Evolutionary conservation across 2,329 filamentous ascomycete genomes (phyloP), one percentile per base, ranked within the genome.

Genomic region (Hawksworthiomyces lignivorus): DNA sequence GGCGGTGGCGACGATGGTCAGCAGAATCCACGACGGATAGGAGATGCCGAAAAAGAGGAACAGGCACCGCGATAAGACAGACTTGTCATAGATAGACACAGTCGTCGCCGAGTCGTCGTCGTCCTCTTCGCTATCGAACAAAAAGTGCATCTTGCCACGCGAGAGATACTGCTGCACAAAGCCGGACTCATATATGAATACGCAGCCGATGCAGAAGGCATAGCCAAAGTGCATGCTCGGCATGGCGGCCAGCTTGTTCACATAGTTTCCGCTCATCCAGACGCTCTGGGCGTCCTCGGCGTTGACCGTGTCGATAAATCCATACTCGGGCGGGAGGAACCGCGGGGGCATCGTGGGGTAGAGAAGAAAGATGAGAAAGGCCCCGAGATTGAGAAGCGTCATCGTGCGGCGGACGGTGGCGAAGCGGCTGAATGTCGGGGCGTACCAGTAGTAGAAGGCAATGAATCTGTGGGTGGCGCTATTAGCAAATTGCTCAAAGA

Each of bases 271-370:
- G 19, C 65, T 69, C 55, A 73, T 68, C 67, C 68, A 74, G 32
- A 73, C 64, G 24, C 68, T 72, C 49, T 69, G 64, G n/a, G 69
- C 69, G 39, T 72, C 64, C 38, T 65, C 67, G 48, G 64, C 66
- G 39, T 68, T 69, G 12, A 73, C 70, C 3, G 70, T 72, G 48
- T 74, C 70, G 43, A 69, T 58, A 51, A 74, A 74, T 15, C 68
- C 66, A 39, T 63, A 73, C 54, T 75, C 68, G 28, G 41, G 26
- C 7, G 54, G 68, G 39, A 80, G 65, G 34, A 80, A 62, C 7
- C 76, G 71, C 39, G 76, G 76, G 4, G 76, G 76, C 74, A 80
- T 81, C 54, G 74, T 79, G 9, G 77, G 77, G 63, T 73, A 81
- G 19, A 75, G 58, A n/a, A 73, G 75, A 54, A 82, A 82, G 46